Percentiles rank a stretch among this genome's conserved stretches.
phyloP scores from a whole-genome alignment of 352 stramenopile species.

The Phytophthora foliorum region DNA sequence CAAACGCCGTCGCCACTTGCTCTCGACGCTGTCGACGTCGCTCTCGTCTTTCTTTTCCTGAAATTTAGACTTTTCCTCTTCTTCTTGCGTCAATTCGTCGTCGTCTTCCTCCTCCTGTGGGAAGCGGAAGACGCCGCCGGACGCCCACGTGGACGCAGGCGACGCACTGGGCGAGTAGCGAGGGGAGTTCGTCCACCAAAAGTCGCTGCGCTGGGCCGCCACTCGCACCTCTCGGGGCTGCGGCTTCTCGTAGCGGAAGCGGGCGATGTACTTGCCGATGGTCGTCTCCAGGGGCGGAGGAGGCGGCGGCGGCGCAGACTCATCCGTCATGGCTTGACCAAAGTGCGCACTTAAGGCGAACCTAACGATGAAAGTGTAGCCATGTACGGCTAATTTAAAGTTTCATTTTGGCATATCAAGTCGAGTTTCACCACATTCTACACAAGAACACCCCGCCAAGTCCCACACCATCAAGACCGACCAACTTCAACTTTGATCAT shows the following conservation, averaged over 20 bases:
- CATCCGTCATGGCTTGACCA: neutral
- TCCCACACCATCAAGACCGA: too few species aligned
- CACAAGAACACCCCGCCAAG: too few species aligned
- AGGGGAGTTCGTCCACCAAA: conserved; percentile 70
- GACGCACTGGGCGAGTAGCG: conserved; percentile 31
- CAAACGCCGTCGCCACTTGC: conserved; percentile 32
- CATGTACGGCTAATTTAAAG: neutral
- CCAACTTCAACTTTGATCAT: too few species aligned
- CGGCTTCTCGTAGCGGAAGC: conserved; percentile 68
- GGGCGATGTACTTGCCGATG: conserved; percentile 77
- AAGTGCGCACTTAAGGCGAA: neutral
- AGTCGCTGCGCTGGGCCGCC: conserved; percentile 42
- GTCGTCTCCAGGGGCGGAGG: conserved; percentile 39
- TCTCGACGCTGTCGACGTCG: conserved; percentile 35
- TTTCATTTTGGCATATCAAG: too few species aligned
- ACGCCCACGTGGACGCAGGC: conserved; percentile 38
- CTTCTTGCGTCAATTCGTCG: conserved; percentile 1
- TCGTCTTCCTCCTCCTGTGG: conserved; percentile 28
- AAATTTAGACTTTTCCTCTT: neutral
- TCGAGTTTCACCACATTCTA: too few species aligned
- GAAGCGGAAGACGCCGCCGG: conserved; percentile 30
- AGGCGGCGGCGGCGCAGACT: conserved; percentile 9
- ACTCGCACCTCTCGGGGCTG: conserved; percentile 53
- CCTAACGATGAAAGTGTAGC: conserved; percentile 1
- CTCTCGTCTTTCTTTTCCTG: conserved; percentile 8